Conservation (phyloP, 495 filamentous ascomycete species). For the Xylaria sp. region DNA sequence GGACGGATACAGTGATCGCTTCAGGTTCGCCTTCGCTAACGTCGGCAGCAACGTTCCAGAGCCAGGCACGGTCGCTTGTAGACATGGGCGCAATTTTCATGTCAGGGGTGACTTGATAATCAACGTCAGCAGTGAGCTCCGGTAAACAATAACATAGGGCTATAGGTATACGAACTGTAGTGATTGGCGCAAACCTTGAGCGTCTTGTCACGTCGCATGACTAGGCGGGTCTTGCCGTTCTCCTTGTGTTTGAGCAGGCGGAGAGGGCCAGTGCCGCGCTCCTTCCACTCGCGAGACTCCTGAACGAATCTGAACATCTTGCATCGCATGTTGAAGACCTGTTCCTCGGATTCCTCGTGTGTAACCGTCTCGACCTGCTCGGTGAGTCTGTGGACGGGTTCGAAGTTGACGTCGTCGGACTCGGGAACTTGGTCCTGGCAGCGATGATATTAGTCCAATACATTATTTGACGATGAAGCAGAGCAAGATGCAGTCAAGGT, state of each 20-base stretch:
- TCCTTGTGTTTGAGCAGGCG: constrained; percentile 97
- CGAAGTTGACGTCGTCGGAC: constrained; percentile 93
- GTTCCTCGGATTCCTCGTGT: constrained; percentile 97
- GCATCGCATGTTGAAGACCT: constrained; percentile 98
- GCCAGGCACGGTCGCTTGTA: constrained; percentile 97
- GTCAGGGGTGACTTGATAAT: constrained; percentile 82
- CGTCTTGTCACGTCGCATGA: constrained; percentile 99
- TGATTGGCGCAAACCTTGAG: constrained; percentile 99
- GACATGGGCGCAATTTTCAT: constrained; percentile 99
- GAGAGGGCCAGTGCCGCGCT: constrained; percentile 97
- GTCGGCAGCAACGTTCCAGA: constrained; percentile 98
- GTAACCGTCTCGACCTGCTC: constrained; percentile 97
- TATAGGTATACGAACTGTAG: constrained; percentile 75
- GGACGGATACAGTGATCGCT: constrained; percentile 93
- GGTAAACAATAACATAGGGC: background rate
- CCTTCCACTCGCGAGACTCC: constrained; percentile 94
- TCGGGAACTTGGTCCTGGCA: constrained; percentile 74
- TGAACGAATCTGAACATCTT: constrained; percentile 99
- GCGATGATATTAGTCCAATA: constrained; percentile 13
- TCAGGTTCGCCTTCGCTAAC: constrained; percentile 98
- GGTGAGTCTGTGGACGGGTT: constrained; percentile 92
- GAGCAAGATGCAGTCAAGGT: background rate
- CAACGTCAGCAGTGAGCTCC: constrained; percentile 20
- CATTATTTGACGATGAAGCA: background rate
- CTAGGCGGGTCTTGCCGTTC: constrained; percentile 95